Conservation (phyloP, 257 asterid species). For the Mitragyna speciosa region DNA sequence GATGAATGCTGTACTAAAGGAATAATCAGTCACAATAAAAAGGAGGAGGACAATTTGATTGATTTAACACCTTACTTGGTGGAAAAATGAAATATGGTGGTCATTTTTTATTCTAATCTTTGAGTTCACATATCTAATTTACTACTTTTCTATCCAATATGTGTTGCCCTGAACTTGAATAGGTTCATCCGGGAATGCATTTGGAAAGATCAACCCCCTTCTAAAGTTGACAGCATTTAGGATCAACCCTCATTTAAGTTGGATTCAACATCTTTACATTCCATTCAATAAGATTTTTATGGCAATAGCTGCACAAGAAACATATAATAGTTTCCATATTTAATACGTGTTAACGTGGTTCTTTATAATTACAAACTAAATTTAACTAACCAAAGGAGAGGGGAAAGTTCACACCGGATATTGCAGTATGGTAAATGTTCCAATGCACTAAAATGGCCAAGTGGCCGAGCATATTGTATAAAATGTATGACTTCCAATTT, state of each 20-base stretch:
- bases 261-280: too few relatives aligned
- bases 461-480: conserved; percentile 1
- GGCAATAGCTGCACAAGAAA: too few relatives aligned
- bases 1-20: too few relatives aligned
- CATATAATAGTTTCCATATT: too few relatives aligned
- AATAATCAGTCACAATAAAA: too few relatives aligned
- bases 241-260: not conserved
- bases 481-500: not conserved
- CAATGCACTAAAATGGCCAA: not conserved
- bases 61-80: not conserved
- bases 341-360: too few relatives aligned
- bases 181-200: not conserved
- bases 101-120: not conserved
- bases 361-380: too few relatives aligned
- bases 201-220: not conserved
- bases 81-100: not conserved
- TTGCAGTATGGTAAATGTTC: not conserved
- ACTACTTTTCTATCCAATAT: not conserved
- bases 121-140: not conserved
- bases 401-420: not conserved
- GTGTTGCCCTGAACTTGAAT: not conserved
- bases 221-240: not conserved
- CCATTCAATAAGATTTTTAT: not conserved
- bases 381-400: not conserved
- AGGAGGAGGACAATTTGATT: not conserved